phyloP scores from a whole-genome alignment of 75 land plant species.

The Isoetes taiwanensis region DNA sequence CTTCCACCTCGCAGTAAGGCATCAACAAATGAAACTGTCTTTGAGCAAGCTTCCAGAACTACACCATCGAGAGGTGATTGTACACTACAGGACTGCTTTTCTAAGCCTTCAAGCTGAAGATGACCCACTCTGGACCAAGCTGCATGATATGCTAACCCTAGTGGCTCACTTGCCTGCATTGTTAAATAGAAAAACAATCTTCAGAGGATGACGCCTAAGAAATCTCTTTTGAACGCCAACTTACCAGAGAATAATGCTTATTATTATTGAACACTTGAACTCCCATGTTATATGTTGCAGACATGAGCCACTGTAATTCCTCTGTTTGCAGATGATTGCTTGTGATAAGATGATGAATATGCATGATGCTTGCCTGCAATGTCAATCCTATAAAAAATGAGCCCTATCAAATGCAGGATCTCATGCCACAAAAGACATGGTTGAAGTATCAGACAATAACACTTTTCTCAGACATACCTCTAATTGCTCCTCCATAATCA shows the following conservation, averaged over 20 bases:
- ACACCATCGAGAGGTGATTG: slow-evolving; percentile 16
- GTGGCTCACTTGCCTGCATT: slow-evolving; percentile 15
- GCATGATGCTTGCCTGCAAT: not conserved
- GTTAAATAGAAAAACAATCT: not conserved
- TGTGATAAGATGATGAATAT: not conserved
- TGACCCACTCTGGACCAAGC: slow-evolving; percentile 20
- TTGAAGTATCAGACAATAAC: no score
- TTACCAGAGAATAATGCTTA: slow-evolving; percentile 15
- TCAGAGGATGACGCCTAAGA: no score
- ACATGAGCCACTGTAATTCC: slow-evolving; percentile 20
- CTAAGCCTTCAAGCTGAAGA: slow-evolving; percentile 12
- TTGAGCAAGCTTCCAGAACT: slow-evolving; percentile 31
- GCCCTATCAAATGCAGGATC: no score
- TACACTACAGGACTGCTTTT: no score
- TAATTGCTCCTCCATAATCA: not conserved
- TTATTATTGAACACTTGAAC: slow-evolving; percentile 22
- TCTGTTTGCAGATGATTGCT: slow-evolving; percentile 8
- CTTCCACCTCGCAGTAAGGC: slow-evolving; percentile 25
- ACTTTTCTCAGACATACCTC: slow-evolving; percentile 5
- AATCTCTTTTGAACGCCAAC: not conserved
- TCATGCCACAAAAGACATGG: no score
- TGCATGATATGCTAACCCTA: slow-evolving; percentile 10
- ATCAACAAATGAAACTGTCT: slow-evolving; percentile 31
- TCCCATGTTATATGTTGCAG: slow-evolving; percentile 27
- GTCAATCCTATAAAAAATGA: not conserved